phyloP scores from a whole-genome alignment of 371 early-diverging fungal genomes.

The Blakeslea trispora region DNA sequence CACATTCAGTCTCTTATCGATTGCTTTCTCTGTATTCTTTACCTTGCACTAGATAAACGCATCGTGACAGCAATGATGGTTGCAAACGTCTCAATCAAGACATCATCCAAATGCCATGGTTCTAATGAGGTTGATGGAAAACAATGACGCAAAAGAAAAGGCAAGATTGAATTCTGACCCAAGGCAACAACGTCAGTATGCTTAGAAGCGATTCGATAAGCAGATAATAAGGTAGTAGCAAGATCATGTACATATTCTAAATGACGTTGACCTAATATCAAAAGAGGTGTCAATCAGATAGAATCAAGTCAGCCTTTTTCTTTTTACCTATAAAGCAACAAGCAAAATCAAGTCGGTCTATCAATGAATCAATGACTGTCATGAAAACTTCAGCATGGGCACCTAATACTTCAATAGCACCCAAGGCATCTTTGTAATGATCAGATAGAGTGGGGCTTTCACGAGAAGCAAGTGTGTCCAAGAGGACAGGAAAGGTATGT shows the following conservation, averaged over 20 bases:
- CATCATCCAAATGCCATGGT: conserved; percentile 23
- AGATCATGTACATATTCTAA: conserved; percentile 20
- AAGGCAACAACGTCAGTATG: conserved; percentile 15
- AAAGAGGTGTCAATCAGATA: background rate
- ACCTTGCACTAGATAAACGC: conserved; percentile 21
- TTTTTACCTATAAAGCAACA: conserved; percentile 11
- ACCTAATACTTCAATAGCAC: conserved; percentile 14
- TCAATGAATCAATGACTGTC: conserved; percentile 12
- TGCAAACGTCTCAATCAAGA: conserved; percentile 18
- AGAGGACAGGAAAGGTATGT: conserved; percentile 22
- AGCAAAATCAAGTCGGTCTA: conserved; percentile 23
- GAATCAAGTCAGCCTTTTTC: background rate
- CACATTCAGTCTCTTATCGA: background rate
- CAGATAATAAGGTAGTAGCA: conserved; percentile 14
- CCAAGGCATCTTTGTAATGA: conserved; percentile 11
- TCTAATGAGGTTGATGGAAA: background rate
- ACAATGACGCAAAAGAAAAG: conserved; percentile 15
- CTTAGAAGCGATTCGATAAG: conserved; percentile 17
- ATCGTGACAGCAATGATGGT: conserved; percentile 23
- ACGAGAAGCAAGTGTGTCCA: conserved; percentile 6
- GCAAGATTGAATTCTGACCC: conserved; percentile 23
- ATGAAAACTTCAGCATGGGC: conserved; percentile 19
- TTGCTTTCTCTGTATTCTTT: background rate
- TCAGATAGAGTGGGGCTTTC: background rate
- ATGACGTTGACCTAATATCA: conserved; percentile 7